Percentiles rank a stretch among this genome's conserved stretches.
These are phyloP conservation scores for Beauveria varroae DNA, from an alignment of 2,329 filamentous ascomycete species.

Conservation along the genomic window DNA sequence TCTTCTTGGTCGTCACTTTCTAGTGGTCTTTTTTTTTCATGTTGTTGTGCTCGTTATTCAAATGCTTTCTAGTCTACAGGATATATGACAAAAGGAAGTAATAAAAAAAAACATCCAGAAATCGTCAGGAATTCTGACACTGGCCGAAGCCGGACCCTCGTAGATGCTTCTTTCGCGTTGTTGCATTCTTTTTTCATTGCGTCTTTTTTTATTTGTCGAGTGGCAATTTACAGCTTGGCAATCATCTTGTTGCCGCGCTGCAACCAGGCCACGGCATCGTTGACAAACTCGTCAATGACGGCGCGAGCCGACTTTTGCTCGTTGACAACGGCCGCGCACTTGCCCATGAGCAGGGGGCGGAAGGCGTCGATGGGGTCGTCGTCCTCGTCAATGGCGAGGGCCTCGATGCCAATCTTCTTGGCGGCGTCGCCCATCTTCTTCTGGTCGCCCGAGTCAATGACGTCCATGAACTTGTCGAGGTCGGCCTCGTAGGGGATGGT, in stretches of 20 bases:
- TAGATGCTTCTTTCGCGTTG: neutral
- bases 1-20: neutral
- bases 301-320: conserved; percentile 86
- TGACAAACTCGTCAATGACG: conserved; percentile 90
- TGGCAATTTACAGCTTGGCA: conserved; percentile 54
- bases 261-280: conserved; percentile 66
- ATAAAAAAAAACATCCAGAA: conserved; percentile 14
- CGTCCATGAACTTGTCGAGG: conserved; percentile 66
- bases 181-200: neutral
- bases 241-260: conserved; percentile 61
- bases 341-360: conserved; percentile 90
- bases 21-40: neutral
- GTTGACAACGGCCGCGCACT: conserved; percentile 87
- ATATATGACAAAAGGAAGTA: conserved; percentile 14
- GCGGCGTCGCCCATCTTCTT: conserved; percentile 48
- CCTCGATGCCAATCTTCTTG: conserved; percentile 49
- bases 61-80: conserved; percentile 18
- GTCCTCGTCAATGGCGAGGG: conserved; percentile 60
- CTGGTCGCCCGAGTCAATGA: conserved; percentile 53
- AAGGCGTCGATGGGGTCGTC: conserved; percentile 90
- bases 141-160: neutral
- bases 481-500: conserved; percentile 91
- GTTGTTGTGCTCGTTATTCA: conserved; percentile 8
- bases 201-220: neutral
- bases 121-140: conserved; percentile 13